These are phyloP conservation scores for Closterium sp. DNA, from an alignment of 139 green algal genomes.

Conservation along the genomic window DNA sequence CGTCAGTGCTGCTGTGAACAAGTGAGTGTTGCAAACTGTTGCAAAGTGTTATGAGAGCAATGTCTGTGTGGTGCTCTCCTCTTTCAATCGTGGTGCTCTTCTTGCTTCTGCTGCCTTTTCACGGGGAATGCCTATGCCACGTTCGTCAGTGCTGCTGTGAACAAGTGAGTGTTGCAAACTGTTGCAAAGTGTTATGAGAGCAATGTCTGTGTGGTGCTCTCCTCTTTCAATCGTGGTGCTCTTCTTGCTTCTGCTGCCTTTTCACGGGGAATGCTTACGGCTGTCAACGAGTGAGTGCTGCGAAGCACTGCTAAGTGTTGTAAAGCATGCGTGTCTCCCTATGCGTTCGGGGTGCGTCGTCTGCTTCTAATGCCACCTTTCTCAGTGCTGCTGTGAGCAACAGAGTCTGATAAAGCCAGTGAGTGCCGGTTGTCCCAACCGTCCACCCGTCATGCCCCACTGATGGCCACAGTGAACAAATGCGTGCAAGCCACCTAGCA, in stretches of 20 bases:
- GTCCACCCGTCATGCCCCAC: too few relatives aligned
- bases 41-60: too few relatives aligned
- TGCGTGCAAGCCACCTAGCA: too few relatives aligned
- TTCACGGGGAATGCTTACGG: too few relatives aligned
- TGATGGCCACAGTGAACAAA: too few relatives aligned
- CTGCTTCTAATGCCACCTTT: too few relatives aligned
- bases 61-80: not conserved
- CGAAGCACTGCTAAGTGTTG: too few relatives aligned
- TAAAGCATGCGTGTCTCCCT: not conserved
- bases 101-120: too few relatives aligned
- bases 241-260: too few relatives aligned
- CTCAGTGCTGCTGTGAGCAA: not conserved
- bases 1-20: not conserved
- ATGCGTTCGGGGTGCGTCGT: slow-evolving; percentile 26
- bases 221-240: not conserved
- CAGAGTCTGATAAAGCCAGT: not conserved
- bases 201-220: not conserved
- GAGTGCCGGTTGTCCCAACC: too few relatives aligned
- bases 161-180: not conserved
- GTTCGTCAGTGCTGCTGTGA: slow-evolving; percentile 5
- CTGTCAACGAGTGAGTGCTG: too few relatives aligned
- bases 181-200: not conserved
- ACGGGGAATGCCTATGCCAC: slow-evolving; percentile 7
- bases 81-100: not conserved
- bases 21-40: not conserved